Base-by-base conservation (phyloP, 2,329 filamentous ascomycete species). In the Chalaropsis ovoidea region DNA sequence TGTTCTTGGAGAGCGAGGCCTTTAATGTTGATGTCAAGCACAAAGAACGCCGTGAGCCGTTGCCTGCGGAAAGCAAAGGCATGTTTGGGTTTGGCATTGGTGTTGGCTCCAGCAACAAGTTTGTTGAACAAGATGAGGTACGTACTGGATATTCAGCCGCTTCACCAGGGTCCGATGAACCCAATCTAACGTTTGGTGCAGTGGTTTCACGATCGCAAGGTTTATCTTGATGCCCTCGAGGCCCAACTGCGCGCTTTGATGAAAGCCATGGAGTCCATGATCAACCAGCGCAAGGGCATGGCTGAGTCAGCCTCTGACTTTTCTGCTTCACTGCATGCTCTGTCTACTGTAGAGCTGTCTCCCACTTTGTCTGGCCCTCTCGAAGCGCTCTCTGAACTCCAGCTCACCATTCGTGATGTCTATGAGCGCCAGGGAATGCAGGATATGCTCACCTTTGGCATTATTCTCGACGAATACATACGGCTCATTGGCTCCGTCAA, bases 11-110 rank as follows among this genome's bases (percentile, higher is more conserved):
- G 76, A 97, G 92, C 73, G 94, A 99, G 71, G 82, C 91, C 0
- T 96, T 99, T 78, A 96, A 91, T 72, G 84, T 96, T 45, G 94
- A 99, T 72, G 86, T 99, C 72, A 99, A 97, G 79, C 94, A 99
- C 77, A 96, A 96, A 76, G 93, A 97, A 75, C 86, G 93, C 65
- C 87, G 90, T 71, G 91, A 96, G 67, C 89, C 90, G 1, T 85
- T 90, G 64, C 81, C 95, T 3, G 85, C 85, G 52, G 94, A 97
- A 76, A 95, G 86, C 77, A 97, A 97, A 77, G 92, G 94, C 64
- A 87, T 97, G 79, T 84, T 97, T 71, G 90, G 91, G 71, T 81
- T 96, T 64, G 90, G 90, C 24, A 65, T 67, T 41, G 88, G 82
- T 69, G 85, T 93, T 31, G 89, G 92, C 39, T 82, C 86, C 67